A percentile compares a stretch with the other conserved stretches of the same genome.
phyloP scores from a whole-genome alignment of 768 basidiomycete genomes.

The Kwoniella sp. region DNA sequence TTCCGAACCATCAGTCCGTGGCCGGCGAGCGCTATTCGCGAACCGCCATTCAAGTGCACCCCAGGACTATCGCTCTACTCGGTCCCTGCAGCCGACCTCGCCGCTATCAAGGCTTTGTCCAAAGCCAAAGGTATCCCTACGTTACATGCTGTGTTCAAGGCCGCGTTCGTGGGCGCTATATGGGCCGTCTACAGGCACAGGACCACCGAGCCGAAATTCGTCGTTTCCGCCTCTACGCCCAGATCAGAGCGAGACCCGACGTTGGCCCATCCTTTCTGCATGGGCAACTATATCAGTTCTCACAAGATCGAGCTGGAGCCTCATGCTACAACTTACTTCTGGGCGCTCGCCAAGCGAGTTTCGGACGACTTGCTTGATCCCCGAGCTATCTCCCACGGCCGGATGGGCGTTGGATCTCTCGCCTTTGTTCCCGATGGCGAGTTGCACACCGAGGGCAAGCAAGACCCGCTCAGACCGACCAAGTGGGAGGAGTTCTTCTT shows the following conservation, averaged over 20 bases:
- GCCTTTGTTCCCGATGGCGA: constrained; percentile 29
- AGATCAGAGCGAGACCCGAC: constrained; percentile 17
- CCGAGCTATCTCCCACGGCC: background rate
- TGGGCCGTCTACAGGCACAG: constrained; percentile 18
- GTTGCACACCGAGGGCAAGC: background rate
- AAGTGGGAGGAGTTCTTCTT: constrained; percentile 35
- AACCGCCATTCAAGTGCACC: background rate
- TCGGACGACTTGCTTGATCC: constrained; percentile 9
- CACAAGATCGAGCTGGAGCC: constrained; percentile 1
- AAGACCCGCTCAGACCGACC: constrained; percentile 18
- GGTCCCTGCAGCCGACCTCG: constrained; percentile 9
- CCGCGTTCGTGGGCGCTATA: constrained; percentile 16
- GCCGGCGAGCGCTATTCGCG: constrained; percentile 12
- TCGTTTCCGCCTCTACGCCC: constrained; percentile 12
- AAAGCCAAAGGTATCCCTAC: constrained; percentile 23
- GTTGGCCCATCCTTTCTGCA: constrained; percentile 24
- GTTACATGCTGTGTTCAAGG: constrained; percentile 25
- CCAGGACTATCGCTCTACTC: constrained; percentile 8
- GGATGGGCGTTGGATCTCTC: constrained; percentile 27
- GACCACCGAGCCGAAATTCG: background rate
- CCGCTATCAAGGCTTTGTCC: constrained; percentile 8
- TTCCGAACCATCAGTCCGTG: constrained; percentile 8
- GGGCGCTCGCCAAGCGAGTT: constrained; percentile 13
- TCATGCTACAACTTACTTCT: constrained; percentile 15
- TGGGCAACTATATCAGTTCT: constrained; percentile 22